Evolutionary conservation across 257 asterid genomes (phyloP).

Genomic region (Galeopsis tetrahit): DNA sequence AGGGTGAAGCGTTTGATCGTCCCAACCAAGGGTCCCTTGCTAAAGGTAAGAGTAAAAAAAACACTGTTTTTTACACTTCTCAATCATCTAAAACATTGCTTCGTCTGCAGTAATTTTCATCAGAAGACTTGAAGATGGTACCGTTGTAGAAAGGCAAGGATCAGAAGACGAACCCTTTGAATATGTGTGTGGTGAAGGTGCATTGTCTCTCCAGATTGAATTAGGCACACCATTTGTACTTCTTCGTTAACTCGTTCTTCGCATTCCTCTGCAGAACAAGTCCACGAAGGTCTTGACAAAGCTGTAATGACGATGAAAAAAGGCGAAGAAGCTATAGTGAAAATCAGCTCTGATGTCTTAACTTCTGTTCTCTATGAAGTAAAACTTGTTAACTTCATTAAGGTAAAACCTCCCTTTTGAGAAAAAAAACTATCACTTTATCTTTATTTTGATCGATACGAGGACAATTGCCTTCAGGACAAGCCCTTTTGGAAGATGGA

Average conservation of each 20-base stretch:
- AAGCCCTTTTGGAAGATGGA: slow-evolving; percentile 75
- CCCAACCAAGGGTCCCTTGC: slow-evolving; percentile 60
- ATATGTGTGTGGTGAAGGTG: slow-evolving; percentile 62
- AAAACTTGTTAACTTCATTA: slow-evolving; percentile 53
- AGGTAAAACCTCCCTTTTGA: slow-evolving; percentile 39
- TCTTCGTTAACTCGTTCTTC: not conserved
- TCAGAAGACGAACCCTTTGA: slow-evolving; percentile 52
- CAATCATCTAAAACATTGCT: not conserved
- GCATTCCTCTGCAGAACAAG: slow-evolving; percentile 40
- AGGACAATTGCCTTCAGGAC: slow-evolving; percentile 41
- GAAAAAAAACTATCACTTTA: not conserved
- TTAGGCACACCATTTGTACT: not conserved
- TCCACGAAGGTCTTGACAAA: slow-evolving; percentile 49
- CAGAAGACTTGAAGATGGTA: slow-evolving; percentile 55
- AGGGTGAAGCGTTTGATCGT: slow-evolving; percentile 59
- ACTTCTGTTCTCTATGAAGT: slow-evolving; percentile 45
- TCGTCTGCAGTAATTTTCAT: slow-evolving; percentile 43
- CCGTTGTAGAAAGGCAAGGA: slow-evolving; percentile 51
- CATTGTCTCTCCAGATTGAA: not conserved
- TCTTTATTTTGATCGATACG: not conserved
- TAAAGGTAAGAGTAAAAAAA: slow-evolving; percentile 42
- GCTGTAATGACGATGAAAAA: slow-evolving; percentile 70
- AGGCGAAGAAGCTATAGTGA: slow-evolving; percentile 67
- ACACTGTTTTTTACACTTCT: not conserved
- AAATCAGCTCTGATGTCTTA: slow-evolving; percentile 39